phyloP scores from a whole-genome alignment of 2,329 filamentous ascomycete genomes.

The Ophiocordyceps sinensis region DNA sequence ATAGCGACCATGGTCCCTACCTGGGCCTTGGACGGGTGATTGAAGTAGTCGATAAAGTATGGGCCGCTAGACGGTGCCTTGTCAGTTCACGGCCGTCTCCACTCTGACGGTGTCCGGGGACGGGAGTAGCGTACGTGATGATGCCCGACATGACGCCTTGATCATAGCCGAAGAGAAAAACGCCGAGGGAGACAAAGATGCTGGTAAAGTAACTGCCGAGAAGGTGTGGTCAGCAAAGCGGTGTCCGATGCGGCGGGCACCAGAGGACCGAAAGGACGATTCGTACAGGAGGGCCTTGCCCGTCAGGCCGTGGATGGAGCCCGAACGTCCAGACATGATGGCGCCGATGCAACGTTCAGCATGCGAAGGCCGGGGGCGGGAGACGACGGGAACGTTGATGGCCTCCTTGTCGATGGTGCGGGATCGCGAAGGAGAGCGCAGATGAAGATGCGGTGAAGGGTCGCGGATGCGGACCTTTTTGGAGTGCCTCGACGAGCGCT shows the following conservation, averaged over 20 bases:
- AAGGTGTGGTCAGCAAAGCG: conserved; percentile 5
- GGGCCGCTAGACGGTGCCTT: conserved; percentile 45
- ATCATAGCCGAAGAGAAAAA: conserved; percentile 82
- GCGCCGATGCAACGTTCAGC: conserved; percentile 57
- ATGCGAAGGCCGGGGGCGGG: conserved; percentile 46
- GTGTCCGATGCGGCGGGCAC: background rate
- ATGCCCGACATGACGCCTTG: conserved; percentile 77
- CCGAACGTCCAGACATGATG: conserved; percentile 74
- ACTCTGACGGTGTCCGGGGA: background rate
- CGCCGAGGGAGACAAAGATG: conserved; percentile 74
- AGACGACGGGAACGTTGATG: conserved; percentile 64
- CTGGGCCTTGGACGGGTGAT: conserved; percentile 72
- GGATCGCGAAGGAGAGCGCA: conserved; percentile 21
- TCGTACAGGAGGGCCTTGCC: conserved; percentile 83
- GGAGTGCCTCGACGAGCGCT: conserved; percentile 27
- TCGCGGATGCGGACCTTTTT: conserved; percentile 57
- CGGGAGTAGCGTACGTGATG: conserved; percentile 34
- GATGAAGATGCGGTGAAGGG: conserved; percentile 25
- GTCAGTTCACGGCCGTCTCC: conserved; percentile 8
- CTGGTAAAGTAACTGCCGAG: conserved; percentile 74
- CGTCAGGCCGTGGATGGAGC: conserved; percentile 78
- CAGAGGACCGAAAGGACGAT: background rate
- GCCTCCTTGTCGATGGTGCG: conserved; percentile 52
- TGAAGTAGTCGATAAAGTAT: conserved; percentile 84
- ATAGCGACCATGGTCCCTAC: conserved; percentile 98